Percentiles rank a stretch among this genome's conserved stretches.
These are phyloP conservation scores for Salinomyces thailandicus DNA, from an alignment of 2,329 filamentous ascomycete genomes.

Conservation along the genomic window DNA sequence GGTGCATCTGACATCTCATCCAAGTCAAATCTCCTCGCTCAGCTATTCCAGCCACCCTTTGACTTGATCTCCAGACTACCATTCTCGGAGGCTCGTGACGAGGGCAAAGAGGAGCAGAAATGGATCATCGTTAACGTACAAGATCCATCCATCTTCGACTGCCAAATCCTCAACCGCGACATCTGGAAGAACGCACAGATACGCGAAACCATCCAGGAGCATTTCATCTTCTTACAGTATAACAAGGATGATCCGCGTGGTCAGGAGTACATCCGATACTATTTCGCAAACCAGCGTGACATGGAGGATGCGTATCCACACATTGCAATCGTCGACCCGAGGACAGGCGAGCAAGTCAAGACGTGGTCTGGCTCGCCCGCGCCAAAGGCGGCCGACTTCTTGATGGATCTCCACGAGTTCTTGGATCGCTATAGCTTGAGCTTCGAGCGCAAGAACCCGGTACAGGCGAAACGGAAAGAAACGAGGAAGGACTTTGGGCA, in stretches of 20 bases:
- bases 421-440: slow-evolving; percentile 93
- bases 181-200: slow-evolving; percentile 85
- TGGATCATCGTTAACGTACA: slow-evolving; percentile 96
- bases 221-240: slow-evolving; percentile 94
- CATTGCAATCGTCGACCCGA: slow-evolving; percentile 87
- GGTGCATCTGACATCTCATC: slow-evolving; percentile 54
- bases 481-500: slow-evolving; percentile 60
- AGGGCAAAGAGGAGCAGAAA: slow-evolving; percentile 79
- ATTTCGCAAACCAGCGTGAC: slow-evolving; percentile 64
- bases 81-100: slow-evolving; percentile 76
- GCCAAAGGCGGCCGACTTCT: slow-evolving; percentile 65
- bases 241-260: slow-evolving; percentile 72
- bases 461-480: slow-evolving; percentile 66
- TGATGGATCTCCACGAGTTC: slow-evolving; percentile 87
- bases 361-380: slow-evolving; percentile 82
- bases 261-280: slow-evolving; percentile 77
- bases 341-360: slow-evolving; percentile 95
- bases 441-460: slow-evolving; percentile 81
- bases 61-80: slow-evolving; percentile 67
- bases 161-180: slow-evolving; percentile 85
- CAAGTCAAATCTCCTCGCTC: slow-evolving; percentile 70
- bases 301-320: slow-evolving; percentile 88
- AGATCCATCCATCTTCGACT: slow-evolving; percentile 86
- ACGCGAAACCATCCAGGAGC: slow-evolving; percentile 70
- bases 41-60: slow-evolving; percentile 86